These are phyloP conservation scores for Syzygium aqueum DNA, from an alignment of 345 rosid genomes.

Conservation along the genomic window DNA sequence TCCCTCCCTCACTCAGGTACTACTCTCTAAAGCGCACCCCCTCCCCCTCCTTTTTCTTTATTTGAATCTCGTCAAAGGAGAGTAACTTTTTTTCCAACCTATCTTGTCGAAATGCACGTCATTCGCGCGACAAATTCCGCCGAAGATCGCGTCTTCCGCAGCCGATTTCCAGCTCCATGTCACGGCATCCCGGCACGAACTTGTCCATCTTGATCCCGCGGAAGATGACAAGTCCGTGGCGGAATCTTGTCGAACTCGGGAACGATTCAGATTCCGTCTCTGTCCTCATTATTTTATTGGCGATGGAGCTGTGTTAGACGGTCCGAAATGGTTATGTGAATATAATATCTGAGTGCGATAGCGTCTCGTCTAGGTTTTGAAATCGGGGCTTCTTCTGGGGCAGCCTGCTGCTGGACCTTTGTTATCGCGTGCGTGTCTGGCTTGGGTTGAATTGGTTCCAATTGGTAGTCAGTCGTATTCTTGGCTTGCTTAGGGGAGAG, in stretches of 20 bases:
- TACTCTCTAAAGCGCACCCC: background rate
- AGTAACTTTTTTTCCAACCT: background rate
- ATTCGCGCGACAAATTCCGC: background rate
- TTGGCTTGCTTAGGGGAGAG: background rate
- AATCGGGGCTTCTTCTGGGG: background rate
- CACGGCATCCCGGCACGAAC: background rate
- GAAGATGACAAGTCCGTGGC: background rate
- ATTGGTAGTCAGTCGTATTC: background rate
- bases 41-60: background rate
- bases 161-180: background rate
- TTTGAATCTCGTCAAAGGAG: background rate
- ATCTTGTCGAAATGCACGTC: background rate
- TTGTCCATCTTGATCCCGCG: background rate
- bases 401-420: background rate
- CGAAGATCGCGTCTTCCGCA: background rate
- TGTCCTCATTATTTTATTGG: background rate
- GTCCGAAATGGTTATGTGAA: background rate
- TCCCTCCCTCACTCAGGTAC: background rate
- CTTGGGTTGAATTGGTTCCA: background rate
- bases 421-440: background rate
- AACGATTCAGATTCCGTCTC: background rate
- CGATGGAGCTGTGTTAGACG: background rate
- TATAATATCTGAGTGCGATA: background rate
- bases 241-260: background rate
- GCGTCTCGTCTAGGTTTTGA: background rate